Evolutionary conservation across 352 stramenopile species (phyloP).

Genomic region (Globisporangium barbulae): DNA sequence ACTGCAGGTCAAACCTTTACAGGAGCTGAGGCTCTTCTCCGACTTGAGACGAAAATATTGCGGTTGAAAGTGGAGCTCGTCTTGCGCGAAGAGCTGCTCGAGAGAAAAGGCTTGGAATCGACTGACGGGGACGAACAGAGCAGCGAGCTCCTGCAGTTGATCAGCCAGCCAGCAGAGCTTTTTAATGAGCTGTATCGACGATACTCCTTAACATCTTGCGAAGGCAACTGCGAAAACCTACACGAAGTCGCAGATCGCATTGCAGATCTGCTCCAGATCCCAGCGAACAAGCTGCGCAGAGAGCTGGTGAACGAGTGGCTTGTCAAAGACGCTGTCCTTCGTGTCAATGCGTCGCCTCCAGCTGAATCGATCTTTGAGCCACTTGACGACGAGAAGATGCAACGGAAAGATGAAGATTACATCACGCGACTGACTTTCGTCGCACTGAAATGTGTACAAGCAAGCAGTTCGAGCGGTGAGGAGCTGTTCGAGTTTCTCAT

Average conservation of each 20-base stretch:
- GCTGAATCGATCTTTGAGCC: conserved; percentile 29
- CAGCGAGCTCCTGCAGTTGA: conserved; percentile 26
- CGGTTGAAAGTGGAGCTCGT: conserved; percentile 36
- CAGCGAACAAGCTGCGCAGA: conserved; percentile 25
- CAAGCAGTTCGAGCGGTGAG: conserved; percentile 16
- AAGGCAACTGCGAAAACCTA: conserved; percentile 23
- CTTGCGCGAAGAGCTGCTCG: conserved; percentile 20
- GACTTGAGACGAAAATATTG: conserved; percentile 40
- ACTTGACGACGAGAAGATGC: conserved; percentile 27
- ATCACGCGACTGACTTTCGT: conserved; percentile 34
- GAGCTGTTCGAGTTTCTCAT: conserved; percentile 37
- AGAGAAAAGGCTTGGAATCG: conserved; percentile 17
- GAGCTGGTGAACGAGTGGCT: conserved; percentile 53
- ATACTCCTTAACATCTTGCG: conserved; percentile 35
- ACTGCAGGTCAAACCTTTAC: conserved; percentile 28
- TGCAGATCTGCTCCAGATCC: conserved; percentile 26
- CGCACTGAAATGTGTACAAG: conserved; percentile 17
- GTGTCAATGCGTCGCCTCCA: background rate
- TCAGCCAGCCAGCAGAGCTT: conserved; percentile 32
- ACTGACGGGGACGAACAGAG: conserved; percentile 14
- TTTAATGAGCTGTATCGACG: conserved; percentile 44
- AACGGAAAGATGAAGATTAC: conserved; percentile 31
- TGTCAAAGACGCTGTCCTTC: conserved; percentile 35
- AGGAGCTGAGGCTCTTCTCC: conserved; percentile 25
- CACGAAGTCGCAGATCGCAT: conserved; percentile 30